phyloP scores from a whole-genome alignment of 2,329 filamentous ascomycete species.

The Pseudogymnoascus sp. region DNA sequence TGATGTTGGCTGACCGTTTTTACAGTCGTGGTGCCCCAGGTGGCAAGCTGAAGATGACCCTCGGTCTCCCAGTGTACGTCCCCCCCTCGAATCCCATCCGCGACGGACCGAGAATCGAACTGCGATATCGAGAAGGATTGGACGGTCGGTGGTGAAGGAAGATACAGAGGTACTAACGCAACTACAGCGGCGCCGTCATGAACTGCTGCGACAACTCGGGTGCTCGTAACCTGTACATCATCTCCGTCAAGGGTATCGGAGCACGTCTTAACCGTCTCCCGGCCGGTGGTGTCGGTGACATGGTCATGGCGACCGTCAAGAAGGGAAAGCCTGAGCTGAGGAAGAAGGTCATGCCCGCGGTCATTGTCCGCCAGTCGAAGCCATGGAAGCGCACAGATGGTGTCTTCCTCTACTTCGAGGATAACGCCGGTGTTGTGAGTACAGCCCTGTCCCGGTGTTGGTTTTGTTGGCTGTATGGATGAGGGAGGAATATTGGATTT shows the following conservation, averaged over 20 bases:
- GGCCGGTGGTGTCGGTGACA: constrained; percentile 96
- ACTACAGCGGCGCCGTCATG: constrained; percentile 86
- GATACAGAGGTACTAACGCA: constrained; percentile 10
- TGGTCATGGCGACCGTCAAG: constrained; percentile 99
- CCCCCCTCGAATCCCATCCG: constrained; percentile 10
- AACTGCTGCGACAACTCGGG: constrained; percentile 99
- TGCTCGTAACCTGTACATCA: constrained; percentile 98
- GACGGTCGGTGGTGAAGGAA: constrained; percentile 10
- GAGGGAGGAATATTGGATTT: not conserved
- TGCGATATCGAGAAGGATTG: constrained; percentile 1
- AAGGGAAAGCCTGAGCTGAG: constrained; percentile 99
- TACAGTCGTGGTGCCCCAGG: constrained; percentile 79
- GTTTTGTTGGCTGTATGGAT: not conserved
- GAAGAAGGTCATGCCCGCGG: constrained; percentile 99
- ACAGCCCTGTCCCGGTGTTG: constrained; percentile 13
- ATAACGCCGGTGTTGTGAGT: constrained; percentile 98
- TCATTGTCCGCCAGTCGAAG: constrained; percentile 98
- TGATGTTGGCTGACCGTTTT: constrained; percentile 5
- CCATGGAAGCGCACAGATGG: constrained; percentile 98
- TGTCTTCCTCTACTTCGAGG: constrained; percentile 99
- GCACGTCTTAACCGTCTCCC: constrained; percentile 95
- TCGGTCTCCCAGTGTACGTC: constrained; percentile 99
- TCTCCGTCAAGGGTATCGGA: constrained; percentile 98
- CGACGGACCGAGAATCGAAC: constrained; percentile 9
- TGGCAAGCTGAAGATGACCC: constrained; percentile 99